Evolutionary conservation across 129 eudicot genomes (phyloP), one percentile per base, ranked within the genome.

Genomic region (Sambucus nigra): DNA sequence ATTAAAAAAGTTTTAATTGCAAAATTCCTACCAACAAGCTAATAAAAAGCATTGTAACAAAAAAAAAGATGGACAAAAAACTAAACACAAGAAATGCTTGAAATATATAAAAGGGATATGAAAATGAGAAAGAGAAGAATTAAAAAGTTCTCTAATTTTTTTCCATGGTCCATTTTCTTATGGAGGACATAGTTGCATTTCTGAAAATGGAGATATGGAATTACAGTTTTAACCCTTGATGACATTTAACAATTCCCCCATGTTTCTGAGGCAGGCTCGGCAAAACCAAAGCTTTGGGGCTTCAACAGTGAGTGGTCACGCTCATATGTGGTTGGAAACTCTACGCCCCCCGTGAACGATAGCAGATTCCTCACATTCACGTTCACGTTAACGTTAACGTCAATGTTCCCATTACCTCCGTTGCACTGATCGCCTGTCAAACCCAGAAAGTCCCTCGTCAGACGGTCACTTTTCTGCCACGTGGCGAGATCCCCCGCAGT

Each of bases 371-470:
- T 68, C 69, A 59, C 65, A 57, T 39, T 75, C 76, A 69, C 64
- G 47, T 60, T 57, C 65, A 56, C 76, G 33, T 67, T 66, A 8
- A 53, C 57, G 26, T 65, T 70, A 59, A 52, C 67, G 31, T 61
- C 57, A 28, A 62, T 45, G 10, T 72, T 51, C 14, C 52, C 66
- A 25, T 17, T 61, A 0, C 65, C 57, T 5, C 55, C 49, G 1
- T 63, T 15, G 46, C 58, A 27, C 47, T 63, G 39, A n/a, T 68
- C 76, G 1, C 81, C 86, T 0, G 79, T 65, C 69, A 87, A 69
- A 63, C 94, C 96, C 21, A 87, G 84, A 68, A 87, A 87, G 64
- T 87, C 96, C 18, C 96, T 74, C n/a, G 96, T 87, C 71, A 76
- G 25, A 25, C 65, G 49, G 5, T 80, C 79, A 33, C 66, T 71